A percentile compares a stretch with the other conserved stretches of the same genome.
Conservation (phyloP, 2,329 filamentous ascomycete genomes). For the Bipolaris sorokiniana region DNA sequence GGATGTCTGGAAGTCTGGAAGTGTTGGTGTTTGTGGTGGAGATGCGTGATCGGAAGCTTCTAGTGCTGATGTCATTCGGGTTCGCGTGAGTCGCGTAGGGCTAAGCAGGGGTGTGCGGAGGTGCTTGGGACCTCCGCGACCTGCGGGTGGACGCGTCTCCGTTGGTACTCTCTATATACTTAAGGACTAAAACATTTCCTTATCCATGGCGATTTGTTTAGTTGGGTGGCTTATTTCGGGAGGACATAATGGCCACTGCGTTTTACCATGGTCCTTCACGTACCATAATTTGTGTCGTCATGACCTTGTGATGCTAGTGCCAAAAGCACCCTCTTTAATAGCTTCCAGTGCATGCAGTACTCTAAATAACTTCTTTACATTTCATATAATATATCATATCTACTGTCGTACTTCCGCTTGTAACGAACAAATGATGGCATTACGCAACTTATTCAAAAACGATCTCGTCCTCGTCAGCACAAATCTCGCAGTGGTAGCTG, state of each 20-base stretch:
- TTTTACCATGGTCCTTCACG: background rate
- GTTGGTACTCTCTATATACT: background rate
- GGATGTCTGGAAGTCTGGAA: background rate
- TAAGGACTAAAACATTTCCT: background rate
- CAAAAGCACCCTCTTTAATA: background rate
- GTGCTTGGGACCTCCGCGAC: slow-evolving; percentile 12
- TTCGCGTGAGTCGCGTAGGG: slow-evolving; percentile 26
- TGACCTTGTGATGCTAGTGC: slow-evolving; percentile 4
- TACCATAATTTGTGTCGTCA: slow-evolving; percentile 6
- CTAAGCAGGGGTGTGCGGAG: slow-evolving; percentile 33
- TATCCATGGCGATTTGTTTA: background rate
- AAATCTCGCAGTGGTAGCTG: slow-evolving; percentile 15
- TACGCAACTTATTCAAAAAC: slow-evolving; percentile 20
- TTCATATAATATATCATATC: background rate
- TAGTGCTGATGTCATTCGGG: slow-evolving; percentile 47
- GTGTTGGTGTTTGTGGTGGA: background rate
- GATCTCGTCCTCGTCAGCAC: slow-evolving; percentile 14
- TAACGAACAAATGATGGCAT: slow-evolving; percentile 3
- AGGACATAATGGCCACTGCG: background rate
- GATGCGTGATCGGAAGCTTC: slow-evolving; percentile 12
- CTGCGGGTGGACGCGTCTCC: background rate
- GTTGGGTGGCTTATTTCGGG: background rate
- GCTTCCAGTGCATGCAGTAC: background rate
- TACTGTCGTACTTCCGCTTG: background rate
- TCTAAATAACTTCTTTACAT: too few relatives aligned